These are phyloP conservation scores for Neurospora sp. DNA, from an alignment of 495 filamentous ascomycete genomes.

Conservation along the genomic window DNA sequence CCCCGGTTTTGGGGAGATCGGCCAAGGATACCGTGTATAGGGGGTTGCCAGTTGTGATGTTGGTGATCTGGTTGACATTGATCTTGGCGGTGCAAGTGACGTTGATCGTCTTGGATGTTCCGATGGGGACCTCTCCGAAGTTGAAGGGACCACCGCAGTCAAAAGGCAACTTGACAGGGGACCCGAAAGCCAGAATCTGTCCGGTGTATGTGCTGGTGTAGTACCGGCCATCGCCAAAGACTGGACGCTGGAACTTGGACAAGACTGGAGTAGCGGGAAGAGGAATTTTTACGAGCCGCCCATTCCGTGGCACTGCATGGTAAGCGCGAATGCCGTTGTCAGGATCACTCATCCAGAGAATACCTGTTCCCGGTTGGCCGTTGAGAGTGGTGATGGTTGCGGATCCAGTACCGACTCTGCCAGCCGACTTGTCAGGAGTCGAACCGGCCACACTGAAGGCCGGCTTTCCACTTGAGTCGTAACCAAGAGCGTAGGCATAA, in stretches of 20 bases:
- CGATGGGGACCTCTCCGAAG: constrained; percentile 32
- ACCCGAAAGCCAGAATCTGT: constrained; percentile 28
- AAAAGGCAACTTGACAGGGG: constrained; percentile 24
- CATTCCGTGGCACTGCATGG: constrained; percentile 16
- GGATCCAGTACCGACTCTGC: constrained; percentile 27
- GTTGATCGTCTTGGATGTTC: constrained; percentile 11
- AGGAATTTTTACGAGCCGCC: constrained; percentile 8
- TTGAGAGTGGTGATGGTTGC: constrained; percentile 30
- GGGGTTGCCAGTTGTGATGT: constrained; percentile 18
- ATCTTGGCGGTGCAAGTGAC: constrained; percentile 29
- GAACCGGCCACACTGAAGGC: constrained; percentile 13
- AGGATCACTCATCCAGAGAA: constrained; percentile 33
- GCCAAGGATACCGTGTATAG: constrained; percentile 22
- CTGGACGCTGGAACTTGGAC: constrained; percentile 28
- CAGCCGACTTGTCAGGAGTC: constrained; percentile 24
- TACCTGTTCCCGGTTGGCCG: constrained; percentile 29
- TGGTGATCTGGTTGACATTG: constrained; percentile 22
- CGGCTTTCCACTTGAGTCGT: constrained; percentile 17
- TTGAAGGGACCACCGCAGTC: constrained; percentile 26
- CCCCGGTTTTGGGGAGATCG: constrained; percentile 21
- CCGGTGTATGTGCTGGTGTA: constrained; percentile 31
- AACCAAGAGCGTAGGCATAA: constrained; percentile 29
- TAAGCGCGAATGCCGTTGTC: constrained; percentile 31
- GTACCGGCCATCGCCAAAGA: constrained; percentile 29
- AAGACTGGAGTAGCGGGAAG: constrained; percentile 16